Base-by-base conservation (phyloP, 2,329 filamentous ascomycete genomes). In the Claviceps sorghi region DNA sequence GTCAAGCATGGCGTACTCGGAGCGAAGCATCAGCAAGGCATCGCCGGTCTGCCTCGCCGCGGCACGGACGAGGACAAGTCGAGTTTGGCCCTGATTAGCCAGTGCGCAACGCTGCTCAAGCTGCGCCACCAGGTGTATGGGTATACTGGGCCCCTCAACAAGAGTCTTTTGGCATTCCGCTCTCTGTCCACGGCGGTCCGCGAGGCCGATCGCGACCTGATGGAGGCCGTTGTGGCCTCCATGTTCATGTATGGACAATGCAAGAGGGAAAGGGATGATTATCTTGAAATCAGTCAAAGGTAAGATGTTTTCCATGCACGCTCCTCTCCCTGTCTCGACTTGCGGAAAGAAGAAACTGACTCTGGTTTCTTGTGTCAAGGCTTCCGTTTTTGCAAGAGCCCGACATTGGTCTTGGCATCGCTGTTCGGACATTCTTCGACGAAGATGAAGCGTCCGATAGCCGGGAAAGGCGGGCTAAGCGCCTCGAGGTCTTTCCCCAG, bases 101-200 rank as follows among this genome's bases (percentile, higher is more conserved):
- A 93, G 41, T 84, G 90, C 55, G 87, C 90, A 15, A 89, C 86
- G 51, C 74, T 97, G 53, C 79, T 89, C 50, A 88, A 86, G 62
- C 75, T 97, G 56, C 80, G 83, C 34, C 93, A 98, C 65, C 79
- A 87, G 59, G 76, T 79, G 3, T 90, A 91, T 59, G 93, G 93
- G 32, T 98, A 96, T 68, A 96, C 91, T 2, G 93, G 93, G 0
- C 91, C 93, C 1, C 76, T 98, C 1, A 95, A 89, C 73, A 84
- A 93, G 67, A 89, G 91, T 58, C 75, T 96, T 50, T 76, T 98
- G 43, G 83, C 82, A 29, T 98, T 90, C 72, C 86, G 88, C 55
- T 90, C 88, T 1, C 75, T 97, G 53, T 82, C 88, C 42, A 84
- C 84, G 2, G 81, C 86, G 42, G 83, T 96, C 26, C 84, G 90